Conservation (phyloP, 1,284 basidiomycete species). For the Ganoderma sp. region DNA sequence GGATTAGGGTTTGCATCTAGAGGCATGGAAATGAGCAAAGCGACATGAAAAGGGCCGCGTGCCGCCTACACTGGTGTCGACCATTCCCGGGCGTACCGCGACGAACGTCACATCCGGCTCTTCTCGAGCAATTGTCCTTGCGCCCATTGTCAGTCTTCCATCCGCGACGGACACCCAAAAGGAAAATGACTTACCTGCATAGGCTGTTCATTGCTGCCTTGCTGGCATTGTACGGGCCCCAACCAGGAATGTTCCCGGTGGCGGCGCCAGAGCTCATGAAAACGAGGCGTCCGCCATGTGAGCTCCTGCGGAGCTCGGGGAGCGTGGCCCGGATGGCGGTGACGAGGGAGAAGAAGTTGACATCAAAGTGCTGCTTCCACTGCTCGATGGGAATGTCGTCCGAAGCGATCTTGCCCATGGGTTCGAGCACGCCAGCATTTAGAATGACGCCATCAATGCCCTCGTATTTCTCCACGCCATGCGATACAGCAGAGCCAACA, state of each 20-base stretch:
- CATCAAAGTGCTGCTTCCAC: slow-evolving; percentile 76
- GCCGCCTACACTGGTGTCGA: slow-evolving; percentile 70
- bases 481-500: slow-evolving; percentile 56
- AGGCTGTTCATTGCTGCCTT: slow-evolving; percentile 90
- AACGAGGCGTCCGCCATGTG: slow-evolving; percentile 69
- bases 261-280: slow-evolving; percentile 87
- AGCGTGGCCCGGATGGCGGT: slow-evolving; percentile 68
- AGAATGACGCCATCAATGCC: slow-evolving; percentile 78
- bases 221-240: slow-evolving; percentile 80
- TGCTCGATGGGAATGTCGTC: slow-evolving; percentile 45
- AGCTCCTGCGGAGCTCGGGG: slow-evolving; percentile 68
- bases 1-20: slow-evolving; percentile 73
- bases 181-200: slow-evolving; percentile 55
- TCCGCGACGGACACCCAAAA: not conserved
- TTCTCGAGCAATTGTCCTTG: slow-evolving; percentile 81
- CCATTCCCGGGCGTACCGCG: slow-evolving; percentile 84
- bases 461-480: slow-evolving; percentile 57
- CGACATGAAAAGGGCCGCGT: not conserved
- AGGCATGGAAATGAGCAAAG: slow-evolving; percentile 6
- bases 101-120: slow-evolving; percentile 77
- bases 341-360: slow-evolving; percentile 86
- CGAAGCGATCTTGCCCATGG: slow-evolving; percentile 51
- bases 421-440: slow-evolving; percentile 76
- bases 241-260: slow-evolving; percentile 65
- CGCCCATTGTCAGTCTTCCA: not conserved